Evolutionary conservation across 108 stramenopile genomes (phyloP).

Genomic region (Aureococcus anophagefferens): DNA sequence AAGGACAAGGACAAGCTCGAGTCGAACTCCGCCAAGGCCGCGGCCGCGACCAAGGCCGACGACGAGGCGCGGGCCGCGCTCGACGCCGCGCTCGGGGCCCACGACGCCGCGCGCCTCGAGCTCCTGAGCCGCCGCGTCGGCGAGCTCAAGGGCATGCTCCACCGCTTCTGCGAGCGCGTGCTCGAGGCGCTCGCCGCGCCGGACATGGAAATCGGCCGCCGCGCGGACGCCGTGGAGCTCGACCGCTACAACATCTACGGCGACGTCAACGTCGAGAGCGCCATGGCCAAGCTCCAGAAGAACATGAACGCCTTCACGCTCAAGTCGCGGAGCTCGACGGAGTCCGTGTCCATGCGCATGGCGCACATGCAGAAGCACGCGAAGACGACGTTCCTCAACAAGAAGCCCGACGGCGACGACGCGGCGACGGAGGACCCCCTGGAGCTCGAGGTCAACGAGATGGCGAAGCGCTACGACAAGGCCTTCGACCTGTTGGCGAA

Average conservation of each 20-base stretch:
- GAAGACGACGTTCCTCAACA: neutral
- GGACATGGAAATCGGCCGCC: neutral
- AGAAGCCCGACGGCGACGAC: neutral
- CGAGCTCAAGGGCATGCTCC: neutral
- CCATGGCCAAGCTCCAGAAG: neutral
- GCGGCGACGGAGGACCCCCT: neutral
- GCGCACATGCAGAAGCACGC: neutral
- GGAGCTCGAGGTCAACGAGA: neutral
- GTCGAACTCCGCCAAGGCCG: neutral
- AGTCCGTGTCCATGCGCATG: neutral
- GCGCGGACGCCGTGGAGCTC: neutral
- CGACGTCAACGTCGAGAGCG: neutral
- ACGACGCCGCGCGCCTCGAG: neutral
- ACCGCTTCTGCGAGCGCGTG: neutral
- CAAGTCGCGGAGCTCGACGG: neutral
- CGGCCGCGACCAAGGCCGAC: neutral
- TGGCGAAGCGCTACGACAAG: neutral
- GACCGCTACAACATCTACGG: neutral
- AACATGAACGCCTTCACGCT: neutral
- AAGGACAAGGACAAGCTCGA: neutral
- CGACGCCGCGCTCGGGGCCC: neutral
- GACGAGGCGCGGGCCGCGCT: neutral
- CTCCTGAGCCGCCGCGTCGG: neutral
- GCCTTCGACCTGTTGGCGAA: neutral
- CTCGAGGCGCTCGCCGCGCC: neutral